These are phyloP conservation scores for Lachancea fermentati DNA, from an alignment of 805 yeast species.

Conservation along the genomic window DNA sequence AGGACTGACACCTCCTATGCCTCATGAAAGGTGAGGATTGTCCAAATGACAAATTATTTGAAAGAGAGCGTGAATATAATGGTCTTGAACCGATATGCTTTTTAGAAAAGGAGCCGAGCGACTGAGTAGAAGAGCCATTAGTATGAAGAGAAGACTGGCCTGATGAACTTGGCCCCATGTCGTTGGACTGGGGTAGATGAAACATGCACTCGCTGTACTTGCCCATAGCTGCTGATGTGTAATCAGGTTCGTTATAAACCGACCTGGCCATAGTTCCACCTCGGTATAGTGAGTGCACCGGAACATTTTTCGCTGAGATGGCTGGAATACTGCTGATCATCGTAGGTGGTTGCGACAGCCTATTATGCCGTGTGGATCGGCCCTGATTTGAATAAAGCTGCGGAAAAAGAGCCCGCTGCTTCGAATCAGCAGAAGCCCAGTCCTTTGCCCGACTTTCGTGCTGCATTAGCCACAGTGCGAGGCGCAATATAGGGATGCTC, in stretches of 20 bases:
- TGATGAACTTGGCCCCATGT: neutral
- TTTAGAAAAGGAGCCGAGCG: neutral
- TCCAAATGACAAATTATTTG: neutral
- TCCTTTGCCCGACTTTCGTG: neutral
- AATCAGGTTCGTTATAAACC: constrained; percentile 12
- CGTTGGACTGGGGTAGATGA: constrained; percentile 1
- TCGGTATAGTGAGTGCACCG: constrained; percentile 5
- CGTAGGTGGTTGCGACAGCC: neutral
- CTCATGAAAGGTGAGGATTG: neutral
- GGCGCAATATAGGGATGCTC: neutral
- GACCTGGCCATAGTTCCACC: constrained; percentile 1
- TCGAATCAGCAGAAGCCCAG: neutral
- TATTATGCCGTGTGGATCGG: neutral
- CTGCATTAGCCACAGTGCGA: neutral
- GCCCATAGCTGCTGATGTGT: constrained; percentile 27
- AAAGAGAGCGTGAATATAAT: neutral
- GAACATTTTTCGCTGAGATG: constrained; percentile 13
- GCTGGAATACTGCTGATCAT: constrained; percentile 8
- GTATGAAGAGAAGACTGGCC: neutral
- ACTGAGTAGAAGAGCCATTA: neutral
- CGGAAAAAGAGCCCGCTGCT: constrained; percentile 1
- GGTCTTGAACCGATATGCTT: neutral
- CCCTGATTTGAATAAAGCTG: neutral
- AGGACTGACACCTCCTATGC: neutral
- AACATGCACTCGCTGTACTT: constrained; percentile 27